These are phyloP conservation scores for Zoysia japonica DNA, from an alignment of 176 grass and related monocot genomes.

Conservation along the genomic window DNA sequence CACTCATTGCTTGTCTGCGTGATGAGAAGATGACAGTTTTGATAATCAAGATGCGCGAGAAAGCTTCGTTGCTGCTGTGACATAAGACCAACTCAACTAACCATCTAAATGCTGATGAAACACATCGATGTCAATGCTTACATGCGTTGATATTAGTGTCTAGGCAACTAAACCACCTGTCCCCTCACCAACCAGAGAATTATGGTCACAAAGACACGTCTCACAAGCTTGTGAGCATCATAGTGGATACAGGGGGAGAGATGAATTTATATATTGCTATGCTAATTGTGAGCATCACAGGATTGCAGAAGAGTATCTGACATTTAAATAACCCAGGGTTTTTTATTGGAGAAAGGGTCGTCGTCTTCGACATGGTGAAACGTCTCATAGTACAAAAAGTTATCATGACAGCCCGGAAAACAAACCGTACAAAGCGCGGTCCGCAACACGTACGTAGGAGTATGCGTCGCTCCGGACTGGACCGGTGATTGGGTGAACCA, in stretches of 20 bases:
- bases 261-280: no score
- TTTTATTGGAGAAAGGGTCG: no score
- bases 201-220: constrained; percentile 23
- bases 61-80: constrained; percentile 44
- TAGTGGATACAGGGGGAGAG: no score
- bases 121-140: constrained; percentile 1
- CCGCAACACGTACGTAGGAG: not conserved
- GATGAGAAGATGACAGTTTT: constrained; percentile 4
- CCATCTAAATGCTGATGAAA: constrained; percentile 24
- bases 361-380: not conserved
- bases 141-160: constrained; percentile 19
- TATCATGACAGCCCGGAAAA: not conserved
- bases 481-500: constrained; percentile 13
- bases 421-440: not conserved
- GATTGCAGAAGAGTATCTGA: no score
- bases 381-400: not conserved
- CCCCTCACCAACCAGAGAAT: constrained; percentile 41
- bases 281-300: no score
- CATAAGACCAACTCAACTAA: constrained; percentile 34
- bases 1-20: not conserved
- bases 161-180: constrained; percentile 39
- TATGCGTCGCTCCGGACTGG: not conserved
- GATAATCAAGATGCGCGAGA: not conserved
- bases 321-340: no score
- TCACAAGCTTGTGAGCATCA: not conserved